Conservation (phyloP, 345 rosid species). For the Boechera stricta region DNA sequence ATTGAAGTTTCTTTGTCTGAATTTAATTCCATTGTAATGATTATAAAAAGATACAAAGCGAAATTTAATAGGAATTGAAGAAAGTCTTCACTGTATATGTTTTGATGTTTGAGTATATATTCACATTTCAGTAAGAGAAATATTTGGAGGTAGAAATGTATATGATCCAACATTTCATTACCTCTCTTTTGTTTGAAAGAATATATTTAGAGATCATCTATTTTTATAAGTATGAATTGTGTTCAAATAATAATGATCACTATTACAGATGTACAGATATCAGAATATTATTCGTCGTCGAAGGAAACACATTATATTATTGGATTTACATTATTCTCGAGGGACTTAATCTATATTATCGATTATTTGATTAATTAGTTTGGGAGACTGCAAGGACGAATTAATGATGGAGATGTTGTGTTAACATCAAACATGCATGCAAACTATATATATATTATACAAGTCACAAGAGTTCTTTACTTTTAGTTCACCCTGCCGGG, state of each 20-base stretch:
- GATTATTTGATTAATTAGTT: conserved; percentile 13
- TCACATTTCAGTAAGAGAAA: neutral
- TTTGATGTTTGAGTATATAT: neutral
- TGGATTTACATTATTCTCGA: neutral
- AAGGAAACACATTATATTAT: conserved; percentile 11
- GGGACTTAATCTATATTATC: neutral
- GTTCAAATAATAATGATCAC: neutral
- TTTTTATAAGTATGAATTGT: neutral
- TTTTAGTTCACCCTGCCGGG: neutral
- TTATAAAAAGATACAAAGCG: neutral
- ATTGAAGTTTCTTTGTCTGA: neutral
- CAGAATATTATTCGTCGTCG: conserved; percentile 1
- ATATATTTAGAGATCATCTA: neutral
- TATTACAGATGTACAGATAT: neutral
- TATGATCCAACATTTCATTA: neutral
- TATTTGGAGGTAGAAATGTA: neutral
- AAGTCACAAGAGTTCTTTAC: conserved; percentile 26
- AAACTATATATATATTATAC: conserved; percentile 14
- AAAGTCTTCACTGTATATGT: neutral
- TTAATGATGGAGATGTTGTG: conserved; percentile 26
- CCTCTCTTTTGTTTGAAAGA: neutral
- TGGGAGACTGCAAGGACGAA: neutral
- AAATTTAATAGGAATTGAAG: neutral
- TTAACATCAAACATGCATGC: conserved; percentile 32
- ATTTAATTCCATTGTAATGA: neutral